Evolutionary conservation across 2,329 filamentous ascomycete genomes (phyloP), one percentile per base, ranked within the genome.

Genomic region (Chrysoporthe deuterocubensis): DNA sequence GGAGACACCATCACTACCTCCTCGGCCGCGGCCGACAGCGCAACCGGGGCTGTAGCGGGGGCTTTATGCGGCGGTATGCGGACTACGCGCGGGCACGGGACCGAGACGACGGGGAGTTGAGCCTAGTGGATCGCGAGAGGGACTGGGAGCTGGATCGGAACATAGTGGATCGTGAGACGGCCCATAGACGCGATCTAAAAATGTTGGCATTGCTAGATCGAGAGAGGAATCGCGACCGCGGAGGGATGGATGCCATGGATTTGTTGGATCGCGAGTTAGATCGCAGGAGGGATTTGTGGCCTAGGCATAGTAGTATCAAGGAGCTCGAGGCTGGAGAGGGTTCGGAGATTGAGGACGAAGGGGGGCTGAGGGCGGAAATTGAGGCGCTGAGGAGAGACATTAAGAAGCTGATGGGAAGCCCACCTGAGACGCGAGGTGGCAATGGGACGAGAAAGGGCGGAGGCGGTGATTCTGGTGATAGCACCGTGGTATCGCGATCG

Each of bases 141-240:
- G 60, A 48, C 34, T 48, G 67, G 16, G 56, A 62, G n/a, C 32
- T 14, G 14, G 59, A 66, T 48, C 26, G 52, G 64, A 46, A 66
- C 13, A 63, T 66, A 37, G 59, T 48, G 1, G 43, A 66, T 56
- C 50, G 44, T 21, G 67, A 62, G 3, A 61, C 44, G 21, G 48
- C 40, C 21, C 40, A 60, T 26, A 18, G 58, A 59, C 54, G 59
- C 18, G 59, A 68, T 37, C 43, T 32, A 18, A 54, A 26, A 21
- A 46, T 66, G 64, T 46, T 68, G 52, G 58, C 34, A 44, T 54
- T 66, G 37, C 21, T 68, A 18, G 67, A 66, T 40, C 57, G 66
- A 56, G 57, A 60, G 57, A 52, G 63, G 50, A 44, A 44, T 1
- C 14, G 50, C 5, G 62, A 62, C 18, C 44, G 63, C 14, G 59